A percentile compares a stretch with the other conserved stretches of the same genome.
Evolutionary conservation across 164 flowering plant genomes (phyloP).

Genomic region (Berberis vulgaris): DNA sequence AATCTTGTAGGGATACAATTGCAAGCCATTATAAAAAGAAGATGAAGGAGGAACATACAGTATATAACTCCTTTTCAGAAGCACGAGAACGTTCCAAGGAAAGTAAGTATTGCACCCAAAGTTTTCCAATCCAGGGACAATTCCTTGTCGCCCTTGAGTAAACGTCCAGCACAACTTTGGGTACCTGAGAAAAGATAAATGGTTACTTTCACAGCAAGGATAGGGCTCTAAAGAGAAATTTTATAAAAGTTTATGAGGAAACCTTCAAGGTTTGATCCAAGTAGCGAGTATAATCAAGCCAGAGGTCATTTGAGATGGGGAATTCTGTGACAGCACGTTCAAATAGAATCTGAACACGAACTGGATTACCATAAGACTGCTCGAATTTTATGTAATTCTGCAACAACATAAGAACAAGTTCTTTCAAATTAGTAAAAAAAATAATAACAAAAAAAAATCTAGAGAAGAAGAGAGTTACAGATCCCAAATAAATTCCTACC

Average conservation of each 20-base stretch:
- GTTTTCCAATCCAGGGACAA: constrained; percentile 86
- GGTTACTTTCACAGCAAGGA: neutral
- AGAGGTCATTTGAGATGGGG: constrained; percentile 76
- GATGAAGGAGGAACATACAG: constrained; percentile 36
- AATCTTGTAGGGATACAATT: neutral
- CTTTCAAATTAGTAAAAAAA: neutral
- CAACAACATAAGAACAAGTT: constrained; percentile 13
- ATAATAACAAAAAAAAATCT: neutral
- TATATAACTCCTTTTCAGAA: constrained; percentile 57
- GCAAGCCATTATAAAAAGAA: neutral
- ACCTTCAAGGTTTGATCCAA: constrained; percentile 86
- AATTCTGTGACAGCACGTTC: constrained; percentile 88
- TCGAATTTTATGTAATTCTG: constrained; percentile 86
- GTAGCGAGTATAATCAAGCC: constrained; percentile 79
- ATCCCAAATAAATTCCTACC: neutral
- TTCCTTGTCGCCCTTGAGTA: constrained; percentile 74
- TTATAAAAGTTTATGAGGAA: constrained; percentile 6
- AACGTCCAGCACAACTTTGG: constrained; percentile 40
- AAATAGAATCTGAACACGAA: constrained; percentile 74
- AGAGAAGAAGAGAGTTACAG: neutral
- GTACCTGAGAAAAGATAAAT: constrained; percentile 34
- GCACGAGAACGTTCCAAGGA: constrained; percentile 62
- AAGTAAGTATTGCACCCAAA: constrained; percentile 80
- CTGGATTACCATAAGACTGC: constrained; percentile 48
- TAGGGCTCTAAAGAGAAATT: neutral